phyloP scores from a whole-genome alignment of 257 asterid genomes.

The Parsonsia alboflavescens region DNA sequence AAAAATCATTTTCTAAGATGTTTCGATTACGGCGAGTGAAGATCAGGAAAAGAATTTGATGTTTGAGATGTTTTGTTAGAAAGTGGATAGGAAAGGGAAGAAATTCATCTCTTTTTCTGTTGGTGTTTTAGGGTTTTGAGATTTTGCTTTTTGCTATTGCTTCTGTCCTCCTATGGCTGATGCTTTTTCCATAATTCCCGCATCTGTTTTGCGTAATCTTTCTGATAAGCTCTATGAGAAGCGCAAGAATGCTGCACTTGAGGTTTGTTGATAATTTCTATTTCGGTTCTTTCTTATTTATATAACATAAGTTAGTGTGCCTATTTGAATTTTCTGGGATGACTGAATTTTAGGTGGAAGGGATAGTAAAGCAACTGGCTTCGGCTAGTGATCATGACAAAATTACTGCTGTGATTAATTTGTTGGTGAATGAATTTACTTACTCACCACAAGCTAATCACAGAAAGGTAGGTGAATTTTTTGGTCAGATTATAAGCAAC shows the following conservation, averaged over 20 bases:
- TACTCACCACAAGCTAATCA: constrained; percentile 89
- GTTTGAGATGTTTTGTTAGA: not conserved
- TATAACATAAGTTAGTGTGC: not conserved
- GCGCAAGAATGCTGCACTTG: constrained; percentile 97
- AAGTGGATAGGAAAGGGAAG: constrained; percentile 8
- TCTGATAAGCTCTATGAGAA: constrained; percentile 96
- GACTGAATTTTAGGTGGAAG: constrained; percentile 64
- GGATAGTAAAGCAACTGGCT: constrained; percentile 82
- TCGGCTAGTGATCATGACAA: constrained; percentile 73
- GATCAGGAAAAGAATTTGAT: constrained; percentile 19
- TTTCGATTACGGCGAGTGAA: constrained; percentile 15
- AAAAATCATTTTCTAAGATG: not conserved
- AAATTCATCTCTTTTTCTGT: not conserved
- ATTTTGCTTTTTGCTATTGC: constrained; percentile 16
- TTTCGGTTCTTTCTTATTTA: not conserved
- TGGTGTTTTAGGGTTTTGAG: constrained; percentile 31
- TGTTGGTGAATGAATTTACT: constrained; percentile 70
- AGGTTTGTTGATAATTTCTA: constrained; percentile 36
- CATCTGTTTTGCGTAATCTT: constrained; percentile 86
- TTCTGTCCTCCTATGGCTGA: constrained; percentile 59
- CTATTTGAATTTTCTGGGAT: constrained; percentile 5
- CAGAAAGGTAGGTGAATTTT: constrained; percentile 57
- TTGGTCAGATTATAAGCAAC: not conserved
- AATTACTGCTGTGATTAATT: constrained; percentile 69
- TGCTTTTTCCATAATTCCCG: constrained; percentile 65